Evolutionary conservation across 1,139 yeast species (phyloP).

Genomic region (Suhomyces terraborum): DNA sequence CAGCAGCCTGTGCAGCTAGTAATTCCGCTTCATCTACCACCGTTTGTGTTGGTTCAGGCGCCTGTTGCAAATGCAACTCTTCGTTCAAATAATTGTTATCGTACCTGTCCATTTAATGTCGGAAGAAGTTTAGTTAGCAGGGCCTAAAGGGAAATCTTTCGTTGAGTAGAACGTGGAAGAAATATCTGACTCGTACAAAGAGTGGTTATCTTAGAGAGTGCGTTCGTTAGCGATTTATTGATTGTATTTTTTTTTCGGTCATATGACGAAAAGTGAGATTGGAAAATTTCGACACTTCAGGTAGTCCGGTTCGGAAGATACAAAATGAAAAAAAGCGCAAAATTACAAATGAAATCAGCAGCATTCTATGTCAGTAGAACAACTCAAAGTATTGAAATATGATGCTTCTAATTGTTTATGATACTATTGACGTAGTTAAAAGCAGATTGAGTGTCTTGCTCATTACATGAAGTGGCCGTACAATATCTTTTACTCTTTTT

Average conservation of each 20-base stretch:
- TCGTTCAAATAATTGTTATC: conserved; percentile 20
- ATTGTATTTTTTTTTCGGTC: conserved; percentile 2
- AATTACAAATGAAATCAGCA: no score
- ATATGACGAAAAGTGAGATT: conserved; percentile 1
- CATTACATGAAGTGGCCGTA: no score
- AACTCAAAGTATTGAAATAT: no score
- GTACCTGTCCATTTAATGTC: conserved; percentile 17
- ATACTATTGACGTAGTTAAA: no score
- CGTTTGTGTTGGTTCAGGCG: conserved; percentile 15
- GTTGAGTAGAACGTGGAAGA: not conserved
- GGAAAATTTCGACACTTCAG: conserved; percentile 10
- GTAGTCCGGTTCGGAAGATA: conserved; percentile 14
- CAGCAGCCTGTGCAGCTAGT: conserved; percentile 49
- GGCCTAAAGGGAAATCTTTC: not conserved
- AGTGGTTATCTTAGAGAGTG: not conserved
- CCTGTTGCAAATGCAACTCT: conserved; percentile 16
- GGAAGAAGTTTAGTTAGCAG: not conserved
- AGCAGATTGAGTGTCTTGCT: no score
- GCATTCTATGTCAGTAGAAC: no score
- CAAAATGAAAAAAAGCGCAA: not conserved
- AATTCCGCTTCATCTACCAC: conserved; percentile 23
- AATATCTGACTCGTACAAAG: no score
- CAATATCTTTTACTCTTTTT: conserved; percentile 8
- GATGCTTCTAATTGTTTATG: no score
- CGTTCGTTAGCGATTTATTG: not conserved